Percentiles rank a stretch among this genome's conserved stretches.
Conservation (phyloP, 2,329 filamentous ascomycete species). For the Samsoniella hepiali region DNA sequence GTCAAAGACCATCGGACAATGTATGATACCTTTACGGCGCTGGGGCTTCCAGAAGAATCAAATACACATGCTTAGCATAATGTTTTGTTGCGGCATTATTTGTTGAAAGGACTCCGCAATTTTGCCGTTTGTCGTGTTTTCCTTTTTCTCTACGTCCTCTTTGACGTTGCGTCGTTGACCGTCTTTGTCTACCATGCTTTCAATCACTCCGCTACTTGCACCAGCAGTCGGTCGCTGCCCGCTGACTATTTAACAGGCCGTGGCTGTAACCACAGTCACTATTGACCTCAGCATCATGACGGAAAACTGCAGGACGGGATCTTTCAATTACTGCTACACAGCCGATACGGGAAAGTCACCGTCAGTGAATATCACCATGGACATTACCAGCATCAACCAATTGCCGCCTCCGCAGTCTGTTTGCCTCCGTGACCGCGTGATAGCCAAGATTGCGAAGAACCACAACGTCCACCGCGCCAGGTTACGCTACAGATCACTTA, state of each 20-base stretch:
- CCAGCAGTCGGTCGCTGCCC: neutral
- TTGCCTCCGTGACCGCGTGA: neutral
- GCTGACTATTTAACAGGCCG: neutral
- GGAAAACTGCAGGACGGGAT: neutral
- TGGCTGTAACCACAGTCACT: neutral
- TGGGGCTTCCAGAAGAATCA: neutral
- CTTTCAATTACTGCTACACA: neutral
- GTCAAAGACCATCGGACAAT: conserved; percentile 10
- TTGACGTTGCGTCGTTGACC: neutral
- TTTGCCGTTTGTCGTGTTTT: neutral
- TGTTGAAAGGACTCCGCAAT: neutral
- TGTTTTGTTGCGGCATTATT: neutral
- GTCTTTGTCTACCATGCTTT: neutral
- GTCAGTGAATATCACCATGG: neutral
- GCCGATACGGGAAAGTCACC: neutral
- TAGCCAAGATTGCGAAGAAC: neutral
- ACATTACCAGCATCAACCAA: neutral
- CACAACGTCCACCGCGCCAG: neutral
- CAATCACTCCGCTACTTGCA: neutral
- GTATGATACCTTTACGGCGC: conserved; percentile 17
- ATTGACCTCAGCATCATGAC: neutral
- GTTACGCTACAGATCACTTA: too few relatives aligned
- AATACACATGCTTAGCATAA: conserved; percentile 3
- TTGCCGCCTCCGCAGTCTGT: neutral
- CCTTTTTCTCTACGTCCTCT: neutral